These are phyloP conservation scores for Mortierella polycephala DNA, from an alignment of 371 early-diverging fungal genomes.

Conservation along the genomic window DNA sequence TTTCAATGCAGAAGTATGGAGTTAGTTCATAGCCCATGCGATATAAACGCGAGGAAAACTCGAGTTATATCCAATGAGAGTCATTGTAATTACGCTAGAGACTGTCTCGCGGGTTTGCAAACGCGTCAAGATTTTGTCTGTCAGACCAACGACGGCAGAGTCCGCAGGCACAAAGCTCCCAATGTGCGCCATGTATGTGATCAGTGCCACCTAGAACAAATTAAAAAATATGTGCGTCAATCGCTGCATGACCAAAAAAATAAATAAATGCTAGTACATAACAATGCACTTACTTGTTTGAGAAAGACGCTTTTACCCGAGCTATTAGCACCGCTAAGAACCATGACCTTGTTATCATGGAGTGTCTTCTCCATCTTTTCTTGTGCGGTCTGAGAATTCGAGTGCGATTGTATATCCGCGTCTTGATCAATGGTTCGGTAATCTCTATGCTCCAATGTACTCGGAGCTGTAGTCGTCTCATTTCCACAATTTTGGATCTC, in stretches of 20 bases:
- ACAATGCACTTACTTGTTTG: conserved; percentile 65
- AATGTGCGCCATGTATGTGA: conserved; percentile 92
- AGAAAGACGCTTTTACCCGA: conserved; percentile 85
- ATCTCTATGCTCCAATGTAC: not conserved
- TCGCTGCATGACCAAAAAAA: not conserved
- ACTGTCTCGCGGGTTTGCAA: conserved; percentile 69
- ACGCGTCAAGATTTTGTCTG: conserved; percentile 91
- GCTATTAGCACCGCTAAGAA: conserved; percentile 82
- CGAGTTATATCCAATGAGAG: conserved; percentile 23
- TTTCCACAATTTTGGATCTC: conserved; percentile 7
- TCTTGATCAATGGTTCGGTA: not conserved
- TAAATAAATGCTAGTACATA: not conserved
- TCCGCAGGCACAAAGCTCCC: conserved; percentile 95
- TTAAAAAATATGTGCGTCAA: not conserved
- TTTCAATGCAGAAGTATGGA: no score
- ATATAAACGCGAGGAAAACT: no score
- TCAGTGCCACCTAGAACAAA: conserved; percentile 61
- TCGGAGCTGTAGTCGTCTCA: not conserved
- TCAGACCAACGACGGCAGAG: conserved; percentile 83
- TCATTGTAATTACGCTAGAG: conserved; percentile 64
- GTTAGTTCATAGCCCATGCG: no score
- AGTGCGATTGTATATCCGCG: not conserved
- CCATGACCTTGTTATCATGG: conserved; percentile 57
- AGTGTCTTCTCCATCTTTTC: not conserved
- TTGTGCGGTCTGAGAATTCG: not conserved